These are phyloP conservation scores for Auriscalpium orientale DNA, from an alignment of 768 basidiomycete genomes.

Conservation along the genomic window DNA sequence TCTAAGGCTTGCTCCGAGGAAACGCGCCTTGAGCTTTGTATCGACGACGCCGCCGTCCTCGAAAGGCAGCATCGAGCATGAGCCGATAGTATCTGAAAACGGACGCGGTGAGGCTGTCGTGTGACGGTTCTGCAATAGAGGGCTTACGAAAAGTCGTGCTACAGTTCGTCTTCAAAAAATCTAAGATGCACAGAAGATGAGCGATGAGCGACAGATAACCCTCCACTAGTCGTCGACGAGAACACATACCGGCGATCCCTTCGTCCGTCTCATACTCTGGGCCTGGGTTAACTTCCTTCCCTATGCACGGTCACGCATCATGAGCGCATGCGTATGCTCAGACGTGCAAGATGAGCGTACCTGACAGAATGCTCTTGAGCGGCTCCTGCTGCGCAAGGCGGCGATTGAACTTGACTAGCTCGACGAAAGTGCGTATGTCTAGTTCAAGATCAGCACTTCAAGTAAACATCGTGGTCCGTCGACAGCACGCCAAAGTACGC, in stretches of 20 bases:
- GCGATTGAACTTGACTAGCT: constrained; percentile 16
- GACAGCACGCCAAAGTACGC: background rate
- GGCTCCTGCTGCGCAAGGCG: constrained; percentile 13
- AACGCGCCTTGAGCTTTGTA: constrained; percentile 8
- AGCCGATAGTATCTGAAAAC: constrained; percentile 6
- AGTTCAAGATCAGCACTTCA: background rate
- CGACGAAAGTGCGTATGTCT: constrained; percentile 10
- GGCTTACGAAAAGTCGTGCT: constrained; percentile 1
- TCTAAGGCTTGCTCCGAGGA: background rate
- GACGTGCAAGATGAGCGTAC: background rate
- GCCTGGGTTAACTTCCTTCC: constrained; percentile 6
- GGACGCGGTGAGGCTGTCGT: background rate
- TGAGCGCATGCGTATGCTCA: background rate
- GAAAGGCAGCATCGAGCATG: constrained; percentile 11
- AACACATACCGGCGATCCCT: constrained; percentile 1
- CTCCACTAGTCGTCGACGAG: background rate
- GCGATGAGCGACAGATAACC: background rate
- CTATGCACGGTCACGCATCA: background rate
- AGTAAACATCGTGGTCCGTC: background rate
- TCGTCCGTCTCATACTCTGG: constrained; percentile 10
- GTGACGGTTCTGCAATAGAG: no score
- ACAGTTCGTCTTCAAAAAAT: background rate
- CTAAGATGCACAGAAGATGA: background rate
- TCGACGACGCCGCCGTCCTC: constrained; percentile 14
- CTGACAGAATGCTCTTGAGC: constrained; percentile 10